Evolutionary conservation across 257 asterid species (phyloP).

Genomic region (Echites panduratus): DNA sequence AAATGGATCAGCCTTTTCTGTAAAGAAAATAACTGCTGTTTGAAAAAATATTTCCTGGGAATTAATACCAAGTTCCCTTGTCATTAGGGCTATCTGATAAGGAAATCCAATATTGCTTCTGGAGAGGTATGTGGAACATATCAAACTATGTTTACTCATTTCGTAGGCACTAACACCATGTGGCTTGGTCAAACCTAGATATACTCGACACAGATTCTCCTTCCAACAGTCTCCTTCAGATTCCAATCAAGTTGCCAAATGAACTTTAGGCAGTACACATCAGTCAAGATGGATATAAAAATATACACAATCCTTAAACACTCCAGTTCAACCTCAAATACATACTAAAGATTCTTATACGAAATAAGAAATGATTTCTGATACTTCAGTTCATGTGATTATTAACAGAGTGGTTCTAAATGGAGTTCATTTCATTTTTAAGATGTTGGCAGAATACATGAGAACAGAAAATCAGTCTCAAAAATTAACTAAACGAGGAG

Average conservation of each 20-base stretch:
- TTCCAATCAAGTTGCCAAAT: not conserved
- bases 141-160: not conserved
- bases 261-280: not conserved
- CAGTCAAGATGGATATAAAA: not conserved
- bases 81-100: conserved; percentile 69
- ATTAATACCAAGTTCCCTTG: conserved; percentile 21
- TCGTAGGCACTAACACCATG: not conserved
- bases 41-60: conserved; percentile 9
- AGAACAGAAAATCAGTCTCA: not conserved
- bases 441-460: not conserved
- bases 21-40: conserved; percentile 1
- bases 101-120: conserved; percentile 86
- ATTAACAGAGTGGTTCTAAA: not conserved
- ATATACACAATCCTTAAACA: not conserved
- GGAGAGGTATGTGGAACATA: conserved; percentile 68
- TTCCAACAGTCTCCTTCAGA: not conserved
- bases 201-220: not conserved
- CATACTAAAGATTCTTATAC: not conserved
- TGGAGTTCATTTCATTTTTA: not conserved
- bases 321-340: not conserved
- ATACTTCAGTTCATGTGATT: not conserved
- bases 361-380: not conserved
- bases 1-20: not conserved
- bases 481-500: not conserved
- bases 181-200: not conserved